Evolutionary conservation across 1,139 yeast species (phyloP).

Genomic region (Suhomyces wounanorum): DNA sequence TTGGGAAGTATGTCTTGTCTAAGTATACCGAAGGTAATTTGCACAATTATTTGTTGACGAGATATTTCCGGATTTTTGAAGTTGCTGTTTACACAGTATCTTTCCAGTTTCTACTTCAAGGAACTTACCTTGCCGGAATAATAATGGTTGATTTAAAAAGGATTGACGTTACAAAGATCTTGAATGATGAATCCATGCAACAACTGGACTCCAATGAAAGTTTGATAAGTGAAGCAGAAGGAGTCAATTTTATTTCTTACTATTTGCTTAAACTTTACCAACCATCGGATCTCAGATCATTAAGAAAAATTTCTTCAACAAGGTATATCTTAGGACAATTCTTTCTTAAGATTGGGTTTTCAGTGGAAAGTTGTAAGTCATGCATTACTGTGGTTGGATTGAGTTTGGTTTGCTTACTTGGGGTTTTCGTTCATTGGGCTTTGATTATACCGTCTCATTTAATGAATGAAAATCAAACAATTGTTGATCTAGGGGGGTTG

Average conservation of each 20-base stretch:
- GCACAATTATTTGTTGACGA: slow-evolving; percentile 20
- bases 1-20: slow-evolving; percentile 18
- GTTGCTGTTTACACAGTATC: slow-evolving; percentile 40
- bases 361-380: slow-evolving; percentile 18
- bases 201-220: not conserved
- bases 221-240: slow-evolving; percentile 15
- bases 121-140: slow-evolving; percentile 65
- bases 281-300: slow-evolving; percentile 22
- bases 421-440: slow-evolving; percentile 29
- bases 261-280: slow-evolving; percentile 23
- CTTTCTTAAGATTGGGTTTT: slow-evolving; percentile 37
- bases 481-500: slow-evolving; percentile 21
- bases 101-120: slow-evolving; percentile 59
- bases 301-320: slow-evolving; percentile 20
- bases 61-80: slow-evolving; percentile 21
- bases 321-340: slow-evolving; percentile 37
- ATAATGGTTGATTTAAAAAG: slow-evolving; percentile 67
- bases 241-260: slow-evolving; percentile 32
- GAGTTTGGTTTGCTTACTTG: slow-evolving; percentile 22
- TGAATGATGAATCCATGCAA: slow-evolving; percentile 19
- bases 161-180: slow-evolving; percentile 58
- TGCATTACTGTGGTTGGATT: slow-evolving; percentile 10
- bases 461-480: slow-evolving; percentile 20
- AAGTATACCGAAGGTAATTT: slow-evolving; percentile 23
- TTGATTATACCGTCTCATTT: slow-evolving; percentile 29